Percentiles rank a stretch among this genome's conserved stretches.
Evolutionary conservation across 257 asterid species (phyloP).

Genomic region (Gentiana straminea): DNA sequence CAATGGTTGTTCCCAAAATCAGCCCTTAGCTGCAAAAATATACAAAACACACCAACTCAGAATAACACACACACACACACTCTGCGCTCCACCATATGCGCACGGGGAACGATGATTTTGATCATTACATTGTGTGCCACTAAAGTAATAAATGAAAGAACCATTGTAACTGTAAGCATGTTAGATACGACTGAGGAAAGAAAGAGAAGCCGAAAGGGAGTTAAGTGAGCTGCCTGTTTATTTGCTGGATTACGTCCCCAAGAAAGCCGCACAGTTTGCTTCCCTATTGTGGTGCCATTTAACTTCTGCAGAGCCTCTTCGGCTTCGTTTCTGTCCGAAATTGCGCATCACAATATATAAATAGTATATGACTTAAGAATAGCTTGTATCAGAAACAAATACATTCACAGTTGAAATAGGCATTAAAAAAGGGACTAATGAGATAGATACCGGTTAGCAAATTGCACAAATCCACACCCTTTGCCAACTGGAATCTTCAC

Average conservation of each 20-base stretch:
- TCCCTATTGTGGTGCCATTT: conserved; percentile 31
- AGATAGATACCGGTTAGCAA: conserved; percentile 56
- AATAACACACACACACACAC: background rate
- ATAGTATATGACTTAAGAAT: background rate
- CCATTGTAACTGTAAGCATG: background rate
- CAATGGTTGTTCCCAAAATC: conserved; percentile 71
- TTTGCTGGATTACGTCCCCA: conserved; percentile 47
- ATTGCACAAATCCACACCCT: conserved; percentile 94
- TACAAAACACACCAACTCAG: background rate
- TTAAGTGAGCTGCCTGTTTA: conserved; percentile 23
- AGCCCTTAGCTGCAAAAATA: conserved; percentile 41
- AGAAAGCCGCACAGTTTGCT: conserved; percentile 38
- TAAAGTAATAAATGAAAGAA: background rate
- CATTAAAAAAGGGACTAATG: background rate
- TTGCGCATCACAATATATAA: background rate
- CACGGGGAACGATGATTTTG: no score
- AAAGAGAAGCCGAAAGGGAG: background rate
- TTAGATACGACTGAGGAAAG: background rate
- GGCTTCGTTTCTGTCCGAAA: conserved; percentile 32
- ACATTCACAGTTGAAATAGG: no score
- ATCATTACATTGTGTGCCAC: background rate
- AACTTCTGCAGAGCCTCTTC: conserved; percentile 42
- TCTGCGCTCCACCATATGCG: no score
- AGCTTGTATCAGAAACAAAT: background rate
- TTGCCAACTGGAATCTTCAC: conserved; percentile 83